Conservation (phyloP, 2,329 filamentous ascomycete species). For the Monosporascus sp. region DNA sequence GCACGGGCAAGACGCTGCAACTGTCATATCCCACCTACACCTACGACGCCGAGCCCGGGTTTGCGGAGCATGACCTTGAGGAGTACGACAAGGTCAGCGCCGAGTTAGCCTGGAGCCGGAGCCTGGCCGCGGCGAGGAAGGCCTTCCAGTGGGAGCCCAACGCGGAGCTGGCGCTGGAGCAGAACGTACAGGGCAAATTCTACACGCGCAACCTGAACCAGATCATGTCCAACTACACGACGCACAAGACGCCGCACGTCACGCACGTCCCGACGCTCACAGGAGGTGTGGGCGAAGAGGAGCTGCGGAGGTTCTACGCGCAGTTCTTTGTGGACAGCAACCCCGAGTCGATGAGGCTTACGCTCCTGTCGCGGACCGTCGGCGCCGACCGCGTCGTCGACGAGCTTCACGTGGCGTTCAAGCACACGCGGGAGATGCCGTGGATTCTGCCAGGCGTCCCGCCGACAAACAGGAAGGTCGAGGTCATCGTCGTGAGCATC, state of each 20-base stretch:
- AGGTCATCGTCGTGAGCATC: slow-evolving; percentile 56
- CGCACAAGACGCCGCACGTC: slow-evolving; percentile 60
- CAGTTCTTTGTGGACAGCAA: slow-evolving; percentile 60
- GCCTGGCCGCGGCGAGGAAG: slow-evolving; percentile 51
- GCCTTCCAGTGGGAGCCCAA: slow-evolving; percentile 61
- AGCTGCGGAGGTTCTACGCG: slow-evolving; percentile 58
- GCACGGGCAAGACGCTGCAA: slow-evolving; percentile 29
- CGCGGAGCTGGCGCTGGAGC: slow-evolving; percentile 59
- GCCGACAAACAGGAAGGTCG: slow-evolving; percentile 46
- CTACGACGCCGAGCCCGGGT: slow-evolving; percentile 52
- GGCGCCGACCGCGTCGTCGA: slow-evolving; percentile 60
- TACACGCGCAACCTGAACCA: slow-evolving; percentile 49
- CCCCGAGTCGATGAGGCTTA: slow-evolving; percentile 52
- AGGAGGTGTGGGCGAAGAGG: slow-evolving; percentile 55
- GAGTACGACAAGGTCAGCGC: slow-evolving; percentile 60
- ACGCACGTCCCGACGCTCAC: slow-evolving; percentile 62
- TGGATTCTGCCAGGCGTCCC: slow-evolving; percentile 58
- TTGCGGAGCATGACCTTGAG: slow-evolving; percentile 65
- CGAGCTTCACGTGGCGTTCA: slow-evolving; percentile 54
- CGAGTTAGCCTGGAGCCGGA: slow-evolving; percentile 64
- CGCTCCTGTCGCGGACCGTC: slow-evolving; percentile 59
- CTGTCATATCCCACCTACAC: slow-evolving; percentile 35
- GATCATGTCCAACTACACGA: slow-evolving; percentile 55
- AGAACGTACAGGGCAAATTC: slow-evolving; percentile 58
- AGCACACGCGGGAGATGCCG: slow-evolving; percentile 50